Conservation (phyloP, 208 protist genomes). For the Trypanosoma lewisi region DNA sequence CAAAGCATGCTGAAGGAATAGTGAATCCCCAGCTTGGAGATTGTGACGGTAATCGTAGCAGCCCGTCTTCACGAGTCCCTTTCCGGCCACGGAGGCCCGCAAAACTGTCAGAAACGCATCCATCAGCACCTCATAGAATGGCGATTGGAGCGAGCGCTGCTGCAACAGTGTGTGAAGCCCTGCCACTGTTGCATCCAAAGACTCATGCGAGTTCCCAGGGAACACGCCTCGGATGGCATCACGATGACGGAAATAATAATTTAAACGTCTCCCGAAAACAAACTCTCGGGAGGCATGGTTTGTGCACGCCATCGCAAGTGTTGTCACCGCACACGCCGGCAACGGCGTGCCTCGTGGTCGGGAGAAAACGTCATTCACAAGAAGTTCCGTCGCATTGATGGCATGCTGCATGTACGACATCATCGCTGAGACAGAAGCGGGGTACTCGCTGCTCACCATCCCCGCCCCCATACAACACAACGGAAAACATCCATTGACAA, state of each 20-base stretch:
- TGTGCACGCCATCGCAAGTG: slow-evolving; percentile 58
- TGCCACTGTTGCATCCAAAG: slow-evolving; percentile 41
- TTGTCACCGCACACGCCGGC: slow-evolving; percentile 39
- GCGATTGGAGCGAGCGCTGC: slow-evolving; percentile 28
- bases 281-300: slow-evolving; percentile 74
- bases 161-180: slow-evolving; percentile 64
- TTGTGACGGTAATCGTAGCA: slow-evolving; percentile 52
- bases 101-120: slow-evolving; percentile 79
- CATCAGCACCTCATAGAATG: slow-evolving; percentile 86
- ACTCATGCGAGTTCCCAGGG: slow-evolving; percentile 25
- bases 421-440: slow-evolving; percentile 49
- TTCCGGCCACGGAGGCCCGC: slow-evolving; percentile 61
- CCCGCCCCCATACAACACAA: slow-evolving; percentile 83
- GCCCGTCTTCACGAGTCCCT: slow-evolving; percentile 66
- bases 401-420: slow-evolving; percentile 78
- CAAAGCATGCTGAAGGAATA: slow-evolving; percentile 48
- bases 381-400: slow-evolving; percentile 40
- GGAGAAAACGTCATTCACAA: slow-evolving; percentile 31
- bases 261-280: slow-evolving; percentile 63
- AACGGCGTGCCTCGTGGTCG: slow-evolving; percentile 40
- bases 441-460: slow-evolving; percentile 80
- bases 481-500: slow-evolving; percentile 69
- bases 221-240: slow-evolving; percentile 66
- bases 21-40: slow-evolving; percentile 2
- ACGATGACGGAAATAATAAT: slow-evolving; percentile 73